These are phyloP conservation scores for Trichoderma aggressivum DNA, from an alignment of 2,329 filamentous ascomycete species.

Conservation along the genomic window DNA sequence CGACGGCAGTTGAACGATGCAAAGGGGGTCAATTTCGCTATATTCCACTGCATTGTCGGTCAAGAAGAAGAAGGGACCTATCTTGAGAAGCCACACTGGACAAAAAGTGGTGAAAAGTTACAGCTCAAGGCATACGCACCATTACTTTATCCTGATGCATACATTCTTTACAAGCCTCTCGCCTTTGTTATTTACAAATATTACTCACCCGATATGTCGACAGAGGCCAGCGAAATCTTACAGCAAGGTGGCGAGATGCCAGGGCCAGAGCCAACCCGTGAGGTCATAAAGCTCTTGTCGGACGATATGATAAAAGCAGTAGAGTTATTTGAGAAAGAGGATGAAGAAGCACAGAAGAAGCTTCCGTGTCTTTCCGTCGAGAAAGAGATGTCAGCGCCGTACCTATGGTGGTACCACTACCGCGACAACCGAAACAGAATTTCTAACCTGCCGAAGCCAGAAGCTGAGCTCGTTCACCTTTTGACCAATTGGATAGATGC, in stretches of 20 bases:
- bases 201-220: not conserved
- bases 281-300: not conserved
- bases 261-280: not conserved
- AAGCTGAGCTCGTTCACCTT: not conserved
- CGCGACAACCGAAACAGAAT: not conserved
- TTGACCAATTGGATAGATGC: not conserved
- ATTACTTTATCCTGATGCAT: not conserved
- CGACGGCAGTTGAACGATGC: not conserved
- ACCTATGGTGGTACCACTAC: not conserved
- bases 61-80: not conserved
- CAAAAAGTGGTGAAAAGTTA: not conserved
- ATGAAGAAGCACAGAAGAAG: not conserved
- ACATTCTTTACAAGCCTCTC: not conserved
- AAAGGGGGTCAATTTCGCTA: not conserved
- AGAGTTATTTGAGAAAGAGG: not conserved
- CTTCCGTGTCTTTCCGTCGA: not conserved
- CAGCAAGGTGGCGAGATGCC: not conserved
- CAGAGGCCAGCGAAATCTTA: not conserved
- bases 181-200: not conserved
- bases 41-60: not conserved
- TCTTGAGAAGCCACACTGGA: not conserved
- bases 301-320: not conserved
- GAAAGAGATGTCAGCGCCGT: not conserved
- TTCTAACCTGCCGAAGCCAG: not conserved
- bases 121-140: not conserved